These are phyloP conservation scores for Botryobasidium botryosum DNA, from an alignment of 768 basidiomycete species.

Conservation along the genomic window DNA sequence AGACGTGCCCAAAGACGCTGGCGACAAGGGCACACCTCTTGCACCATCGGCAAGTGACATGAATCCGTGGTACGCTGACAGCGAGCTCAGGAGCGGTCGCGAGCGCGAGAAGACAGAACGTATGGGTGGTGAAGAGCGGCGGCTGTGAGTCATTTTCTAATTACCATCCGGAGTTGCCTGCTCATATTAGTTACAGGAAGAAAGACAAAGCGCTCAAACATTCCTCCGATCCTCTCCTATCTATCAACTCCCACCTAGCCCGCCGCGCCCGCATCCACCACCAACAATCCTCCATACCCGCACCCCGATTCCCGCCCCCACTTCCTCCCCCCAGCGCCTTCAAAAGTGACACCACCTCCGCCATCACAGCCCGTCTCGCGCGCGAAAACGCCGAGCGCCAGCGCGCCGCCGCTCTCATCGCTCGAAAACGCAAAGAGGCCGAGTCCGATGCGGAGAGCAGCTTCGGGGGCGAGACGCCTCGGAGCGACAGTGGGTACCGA, in stretches of 20 bases:
- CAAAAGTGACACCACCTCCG: neutral
- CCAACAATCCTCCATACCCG: neutral
- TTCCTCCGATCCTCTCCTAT: conserved; percentile 52
- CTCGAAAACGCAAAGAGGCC: neutral
- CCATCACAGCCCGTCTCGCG: conserved; percentile 1
- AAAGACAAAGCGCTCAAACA: conserved; percentile 49
- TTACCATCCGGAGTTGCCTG: neutral
- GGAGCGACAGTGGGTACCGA: neutral
- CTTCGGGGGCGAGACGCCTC: conserved; percentile 5
- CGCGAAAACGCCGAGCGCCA: conserved; percentile 7
- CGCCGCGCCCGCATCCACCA: conserved; percentile 16
- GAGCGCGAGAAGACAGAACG: conserved; percentile 19
- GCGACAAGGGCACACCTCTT: conserved; percentile 58
- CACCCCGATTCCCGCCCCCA: neutral
- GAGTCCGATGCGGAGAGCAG: neutral
- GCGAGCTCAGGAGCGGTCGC: conserved; percentile 11
- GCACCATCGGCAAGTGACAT: conserved; percentile 64
- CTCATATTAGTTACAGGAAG: conserved; percentile 23
- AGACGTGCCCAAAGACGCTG: conserved; percentile 23
- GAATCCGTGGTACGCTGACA: conserved; percentile 55
- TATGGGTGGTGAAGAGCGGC: conserved; percentile 19
- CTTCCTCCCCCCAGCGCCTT: neutral
- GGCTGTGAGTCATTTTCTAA: too few relatives aligned
- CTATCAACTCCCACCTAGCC: conserved; percentile 50
- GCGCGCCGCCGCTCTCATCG: conserved; percentile 7